Evolutionary conservation across 352 stramenopile genomes (phyloP).

Genomic region (Globisporangium orthogonon): DNA sequence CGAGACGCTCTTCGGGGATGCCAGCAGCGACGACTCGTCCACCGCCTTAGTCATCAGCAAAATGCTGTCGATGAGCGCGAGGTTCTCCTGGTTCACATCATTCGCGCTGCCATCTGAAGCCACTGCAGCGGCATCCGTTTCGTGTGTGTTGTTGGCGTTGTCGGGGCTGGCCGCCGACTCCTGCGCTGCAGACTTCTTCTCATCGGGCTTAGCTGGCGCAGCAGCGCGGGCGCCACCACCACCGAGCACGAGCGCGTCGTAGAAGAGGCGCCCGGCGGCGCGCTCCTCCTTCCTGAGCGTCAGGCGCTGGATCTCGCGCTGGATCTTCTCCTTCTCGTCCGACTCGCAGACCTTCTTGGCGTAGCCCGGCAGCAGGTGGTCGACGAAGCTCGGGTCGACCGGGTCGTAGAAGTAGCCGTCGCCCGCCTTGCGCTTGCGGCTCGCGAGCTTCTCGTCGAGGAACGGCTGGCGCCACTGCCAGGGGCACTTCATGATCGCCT

Average conservation of each 20-base stretch:
- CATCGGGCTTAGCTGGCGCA: neutral
- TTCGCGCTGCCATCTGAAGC: neutral
- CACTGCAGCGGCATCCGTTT: neutral
- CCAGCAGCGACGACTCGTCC: conserved; percentile 43
- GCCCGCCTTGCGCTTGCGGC: conserved; percentile 78
- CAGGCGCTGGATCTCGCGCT: conserved; percentile 76
- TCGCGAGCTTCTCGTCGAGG: conserved; percentile 75
- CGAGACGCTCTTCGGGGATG: conserved; percentile 57
- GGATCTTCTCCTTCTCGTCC: conserved; percentile 79
- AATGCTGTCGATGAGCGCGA: conserved; percentile 70
- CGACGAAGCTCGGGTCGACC: conserved; percentile 80
- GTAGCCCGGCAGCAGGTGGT: conserved; percentile 72
- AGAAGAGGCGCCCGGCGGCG: conserved; percentile 19
- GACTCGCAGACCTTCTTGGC: conserved; percentile 80
- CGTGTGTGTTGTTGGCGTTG: neutral
- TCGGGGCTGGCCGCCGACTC: conserved; percentile 8
- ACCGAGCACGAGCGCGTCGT: conserved; percentile 25
- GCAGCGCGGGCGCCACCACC: neutral
- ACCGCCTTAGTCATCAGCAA: conserved; percentile 72
- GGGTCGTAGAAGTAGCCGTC: conserved; percentile 83
- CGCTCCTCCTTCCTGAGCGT: conserved; percentile 64
- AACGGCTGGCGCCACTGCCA: conserved; percentile 86
- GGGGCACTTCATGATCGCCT: conserved; percentile 85
- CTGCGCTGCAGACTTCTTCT: neutral
- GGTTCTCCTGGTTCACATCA: conserved; percentile 41